Percentiles rank a stretch among this genome's conserved stretches.
Evolutionary conservation across 2,329 filamentous ascomycete species (phyloP).

Genomic region (Ophiostoma angusticollis): DNA sequence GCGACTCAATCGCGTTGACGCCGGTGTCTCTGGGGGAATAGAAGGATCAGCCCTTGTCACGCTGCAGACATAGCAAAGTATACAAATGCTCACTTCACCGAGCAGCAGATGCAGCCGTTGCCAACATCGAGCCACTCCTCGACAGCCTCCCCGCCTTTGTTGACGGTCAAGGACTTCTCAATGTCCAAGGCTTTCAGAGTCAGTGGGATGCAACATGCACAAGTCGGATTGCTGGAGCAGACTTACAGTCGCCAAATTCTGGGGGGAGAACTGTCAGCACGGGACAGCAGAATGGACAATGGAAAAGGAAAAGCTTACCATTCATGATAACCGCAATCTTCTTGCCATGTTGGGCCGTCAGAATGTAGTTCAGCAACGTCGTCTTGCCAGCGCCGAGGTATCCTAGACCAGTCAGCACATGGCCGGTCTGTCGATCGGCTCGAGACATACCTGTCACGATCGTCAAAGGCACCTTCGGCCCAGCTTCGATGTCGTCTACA

Average conservation of each 20-base stretch:
- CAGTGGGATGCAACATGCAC: constrained; percentile 10
- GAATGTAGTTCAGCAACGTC: constrained; percentile 87
- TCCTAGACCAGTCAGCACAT: constrained; percentile 34
- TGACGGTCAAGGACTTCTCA: constrained; percentile 89
- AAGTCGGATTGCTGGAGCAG: background rate
- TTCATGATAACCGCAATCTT: constrained; percentile 98
- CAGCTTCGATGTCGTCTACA: constrained; percentile 23
- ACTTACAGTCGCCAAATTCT: constrained; percentile 53
- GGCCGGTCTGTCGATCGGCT: background rate
- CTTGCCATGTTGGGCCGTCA: constrained; percentile 91
- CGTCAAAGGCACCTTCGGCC: constrained; percentile 65
- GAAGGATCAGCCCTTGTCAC: no score
- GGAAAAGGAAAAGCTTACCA: constrained; percentile 30
- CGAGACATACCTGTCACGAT: constrained; percentile 56
- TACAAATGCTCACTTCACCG: constrained; percentile 72
- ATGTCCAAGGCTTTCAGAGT: constrained; percentile 65
- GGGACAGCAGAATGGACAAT: background rate
- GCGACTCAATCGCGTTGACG: constrained; percentile 84
- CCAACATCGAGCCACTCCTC: constrained; percentile 93
- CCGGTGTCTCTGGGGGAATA: constrained; percentile 83
- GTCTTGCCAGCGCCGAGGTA: constrained; percentile 96
- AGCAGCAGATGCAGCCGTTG: constrained; percentile 96
- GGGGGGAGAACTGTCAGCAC: constrained; percentile 12
- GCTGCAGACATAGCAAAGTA: no score
- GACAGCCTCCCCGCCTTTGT: constrained; percentile 66